These are phyloP conservation scores for Kwoniella sp. DNA, from an alignment of 768 basidiomycete species.

Conservation along the genomic window DNA sequence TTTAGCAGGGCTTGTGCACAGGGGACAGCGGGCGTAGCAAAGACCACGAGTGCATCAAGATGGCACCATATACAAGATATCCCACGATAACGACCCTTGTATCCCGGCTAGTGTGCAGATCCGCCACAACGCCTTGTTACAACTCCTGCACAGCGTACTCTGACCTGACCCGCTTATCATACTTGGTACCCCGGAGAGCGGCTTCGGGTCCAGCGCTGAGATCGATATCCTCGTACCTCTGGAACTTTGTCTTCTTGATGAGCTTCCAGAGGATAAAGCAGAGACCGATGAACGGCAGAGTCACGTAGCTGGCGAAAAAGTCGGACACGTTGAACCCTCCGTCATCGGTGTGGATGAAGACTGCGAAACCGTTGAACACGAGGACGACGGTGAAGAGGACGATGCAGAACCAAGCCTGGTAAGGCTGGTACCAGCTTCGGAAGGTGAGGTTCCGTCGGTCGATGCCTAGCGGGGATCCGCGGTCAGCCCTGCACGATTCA, in stretches of 20 bases:
- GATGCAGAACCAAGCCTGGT: neutral
- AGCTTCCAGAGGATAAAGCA: conserved; percentile 2
- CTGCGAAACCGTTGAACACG: conserved; percentile 1
- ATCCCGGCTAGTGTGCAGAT: no score
- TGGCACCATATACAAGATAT: no score
- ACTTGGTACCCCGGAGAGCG: neutral
- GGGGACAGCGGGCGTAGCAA: no score
- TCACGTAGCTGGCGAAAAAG: conserved; percentile 59
- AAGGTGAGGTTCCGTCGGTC: neutral
- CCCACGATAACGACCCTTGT: no score
- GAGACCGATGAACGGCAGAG: conserved; percentile 56
- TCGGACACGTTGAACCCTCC: conserved; percentile 54
- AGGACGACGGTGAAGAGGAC: neutral
- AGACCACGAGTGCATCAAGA: no score
- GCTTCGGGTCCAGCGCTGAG: neutral
- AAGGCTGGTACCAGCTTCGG: neutral
- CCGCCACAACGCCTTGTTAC: no score
- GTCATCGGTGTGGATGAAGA: no score
- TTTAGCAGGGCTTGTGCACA: no score
- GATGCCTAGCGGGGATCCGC: neutral
- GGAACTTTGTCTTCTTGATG: conserved; percentile 4
- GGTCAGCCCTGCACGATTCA: neutral
- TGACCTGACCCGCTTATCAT: neutral
- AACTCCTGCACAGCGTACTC: no score
- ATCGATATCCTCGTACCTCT: conserved; percentile 3